Base-by-base conservation (phyloP, 2,329 filamentous ascomycete species). In the Verticillium nubilum region DNA sequence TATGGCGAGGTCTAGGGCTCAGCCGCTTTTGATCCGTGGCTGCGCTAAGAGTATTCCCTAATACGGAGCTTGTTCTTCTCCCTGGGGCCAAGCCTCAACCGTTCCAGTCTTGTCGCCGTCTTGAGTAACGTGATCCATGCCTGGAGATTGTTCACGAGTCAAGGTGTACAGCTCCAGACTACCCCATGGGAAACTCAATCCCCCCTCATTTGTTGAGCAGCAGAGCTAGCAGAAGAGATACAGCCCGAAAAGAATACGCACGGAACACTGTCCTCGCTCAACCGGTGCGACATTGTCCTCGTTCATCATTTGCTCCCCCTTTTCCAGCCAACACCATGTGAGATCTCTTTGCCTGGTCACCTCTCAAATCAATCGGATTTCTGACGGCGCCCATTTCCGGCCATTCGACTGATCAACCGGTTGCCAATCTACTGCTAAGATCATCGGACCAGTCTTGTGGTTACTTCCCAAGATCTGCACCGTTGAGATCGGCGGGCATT, bases 151-250 rank as follows among this genome's bases (percentile, higher is more conserved):
- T 25, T 50, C 42, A 35, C 26, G 29, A 59, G 29, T 27, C 42
- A 54, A 42, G 37, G 53, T 50, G 61, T 57, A 42, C 58, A 19
- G 25, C 42, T 50, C 42, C 42, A 61, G 58, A 57, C 62, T 63
- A 56, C 50, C 60, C 60, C 60, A 19, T 52, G 37, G 54, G 33
- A 60, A 66, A 61, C 58, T 54, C 58, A 57, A 26, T 63, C 60
- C 61, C 68, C 64, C 62, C 62, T 69, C 66, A 27, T n/a, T n/a
- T n/a, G n/a, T n/a, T n/a, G n/a, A n/a, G n/a, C n/a, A n/a, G n/a
- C n/a, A n/a, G n/a, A n/a, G n/a, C n/a, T n/a, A n/a, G n/a, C n/a
- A n/a, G n/a, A n/a, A n/a, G n/a, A n/a, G n/a, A n/a, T n/a, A n/a
- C n/a, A n/a, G n/a, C n/a, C n/a, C n/a, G n/a, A n/a, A n/a, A n/a